These are phyloP conservation scores for Thozetella sp. DNA, from an alignment of 495 filamentous ascomycete genomes.

Conservation along the genomic window DNA sequence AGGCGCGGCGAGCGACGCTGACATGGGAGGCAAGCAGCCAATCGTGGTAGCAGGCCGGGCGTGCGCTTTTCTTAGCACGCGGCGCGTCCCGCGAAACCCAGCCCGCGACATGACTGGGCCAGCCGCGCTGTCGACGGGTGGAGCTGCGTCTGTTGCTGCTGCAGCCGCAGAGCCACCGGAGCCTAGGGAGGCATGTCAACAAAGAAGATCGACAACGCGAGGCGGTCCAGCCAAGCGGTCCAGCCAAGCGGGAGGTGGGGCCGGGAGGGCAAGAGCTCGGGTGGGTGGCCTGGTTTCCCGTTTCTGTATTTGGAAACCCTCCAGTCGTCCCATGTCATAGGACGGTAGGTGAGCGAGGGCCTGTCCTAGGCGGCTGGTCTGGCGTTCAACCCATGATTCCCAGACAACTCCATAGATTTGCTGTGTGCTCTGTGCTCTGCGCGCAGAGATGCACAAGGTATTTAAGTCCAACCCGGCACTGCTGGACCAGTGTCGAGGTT, in stretches of 20 bases:
- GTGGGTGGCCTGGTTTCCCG: background rate
- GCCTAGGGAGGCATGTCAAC: background rate
- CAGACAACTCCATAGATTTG: too few species aligned
- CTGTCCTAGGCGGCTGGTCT: background rate
- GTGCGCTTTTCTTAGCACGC: background rate
- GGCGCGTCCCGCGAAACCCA: background rate
- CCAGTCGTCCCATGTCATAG: background rate
- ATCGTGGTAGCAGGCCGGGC: background rate
- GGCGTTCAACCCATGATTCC: constrained; percentile 2
- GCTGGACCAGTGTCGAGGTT: background rate
- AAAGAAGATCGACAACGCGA: background rate
- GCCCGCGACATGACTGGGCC: background rate
- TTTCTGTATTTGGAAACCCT: constrained; percentile 1
- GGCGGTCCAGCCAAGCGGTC: background rate
- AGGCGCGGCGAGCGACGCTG: too few species aligned
- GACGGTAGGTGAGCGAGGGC: background rate
- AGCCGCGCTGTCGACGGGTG: background rate
- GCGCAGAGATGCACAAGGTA: background rate
- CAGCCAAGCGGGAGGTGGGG: background rate
- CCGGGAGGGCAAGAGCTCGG: background rate
- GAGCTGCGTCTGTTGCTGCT: background rate
- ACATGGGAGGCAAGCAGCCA: background rate
- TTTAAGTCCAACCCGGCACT: background rate
- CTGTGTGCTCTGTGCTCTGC: too few species aligned
- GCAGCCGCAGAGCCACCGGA: background rate